These are phyloP conservation scores for Cladosporium sp. DNA, from an alignment of 2,329 filamentous ascomycete genomes.

Conservation along the genomic window DNA sequence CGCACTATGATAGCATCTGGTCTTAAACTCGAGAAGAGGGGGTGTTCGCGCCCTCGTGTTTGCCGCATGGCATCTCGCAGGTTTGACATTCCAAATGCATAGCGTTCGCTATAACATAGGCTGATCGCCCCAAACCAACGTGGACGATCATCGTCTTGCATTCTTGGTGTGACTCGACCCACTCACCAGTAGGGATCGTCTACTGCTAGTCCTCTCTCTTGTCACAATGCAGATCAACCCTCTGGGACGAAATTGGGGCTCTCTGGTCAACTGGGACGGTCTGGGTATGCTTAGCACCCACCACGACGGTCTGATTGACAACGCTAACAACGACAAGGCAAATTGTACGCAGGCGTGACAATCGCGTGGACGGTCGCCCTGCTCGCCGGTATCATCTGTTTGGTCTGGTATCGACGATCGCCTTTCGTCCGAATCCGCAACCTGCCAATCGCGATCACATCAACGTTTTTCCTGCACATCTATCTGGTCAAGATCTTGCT, in stretches of 20 bases:
- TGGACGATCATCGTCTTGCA: slow-evolving; percentile 5
- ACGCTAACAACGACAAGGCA: slow-evolving; percentile 6
- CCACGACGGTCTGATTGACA: no score
- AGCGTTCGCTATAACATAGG: background rate
- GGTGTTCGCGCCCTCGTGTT: slow-evolving; percentile 5
- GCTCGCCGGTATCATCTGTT: slow-evolving; percentile 17
- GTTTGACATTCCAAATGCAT: slow-evolving; percentile 6
- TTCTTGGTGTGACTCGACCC: background rate
- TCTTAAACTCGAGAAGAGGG: slow-evolving; percentile 2
- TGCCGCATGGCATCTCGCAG: slow-evolving; percentile 10
- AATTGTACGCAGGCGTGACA: slow-evolving; percentile 20
- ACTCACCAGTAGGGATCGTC: background rate
- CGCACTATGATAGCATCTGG: slow-evolving; percentile 3
- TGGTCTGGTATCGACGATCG: slow-evolving; percentile 17
- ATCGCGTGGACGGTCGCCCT: slow-evolving; percentile 20
- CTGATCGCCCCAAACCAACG: background rate
- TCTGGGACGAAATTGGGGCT: slow-evolving; percentile 20
- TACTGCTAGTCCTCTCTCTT: background rate
- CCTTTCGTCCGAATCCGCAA: slow-evolving; percentile 23
- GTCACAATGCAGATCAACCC: slow-evolving; percentile 29
- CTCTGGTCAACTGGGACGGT: slow-evolving; percentile 21
- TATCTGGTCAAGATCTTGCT: slow-evolving; percentile 39
- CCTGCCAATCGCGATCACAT: slow-evolving; percentile 19
- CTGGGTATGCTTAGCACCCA: slow-evolving; percentile 5
- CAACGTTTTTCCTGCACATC: slow-evolving; percentile 31